Conservation (phyloP, 2,329 filamentous ascomycete species). For the Aureobasidium vineae region DNA sequence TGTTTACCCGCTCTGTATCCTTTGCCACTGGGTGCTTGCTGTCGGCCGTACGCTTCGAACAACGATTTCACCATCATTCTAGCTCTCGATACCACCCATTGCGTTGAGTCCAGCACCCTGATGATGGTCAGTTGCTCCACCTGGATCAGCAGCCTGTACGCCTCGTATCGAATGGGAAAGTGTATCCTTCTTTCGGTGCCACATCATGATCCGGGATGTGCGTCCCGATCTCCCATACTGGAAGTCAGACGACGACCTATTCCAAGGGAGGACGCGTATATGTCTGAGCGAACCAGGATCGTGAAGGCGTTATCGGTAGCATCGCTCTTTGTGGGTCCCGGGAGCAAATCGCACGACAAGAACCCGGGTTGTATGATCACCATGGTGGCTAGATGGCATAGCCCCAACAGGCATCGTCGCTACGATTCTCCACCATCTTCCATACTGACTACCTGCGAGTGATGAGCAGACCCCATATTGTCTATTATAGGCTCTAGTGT, state of each 20-base stretch:
- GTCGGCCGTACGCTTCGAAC: background rate
- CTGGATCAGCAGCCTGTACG: background rate
- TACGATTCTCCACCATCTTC: background rate
- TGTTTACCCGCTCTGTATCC: background rate
- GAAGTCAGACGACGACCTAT: background rate
- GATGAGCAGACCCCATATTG: background rate
- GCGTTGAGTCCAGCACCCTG: background rate
- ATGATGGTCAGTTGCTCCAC: background rate
- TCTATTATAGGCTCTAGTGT: background rate
- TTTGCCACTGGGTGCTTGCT: background rate
- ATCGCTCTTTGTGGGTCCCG: background rate
- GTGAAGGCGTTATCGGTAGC: background rate
- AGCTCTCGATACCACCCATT: background rate
- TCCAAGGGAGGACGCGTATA: background rate
- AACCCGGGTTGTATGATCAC: background rate
- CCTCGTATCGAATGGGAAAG: background rate
- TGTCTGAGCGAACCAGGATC: background rate
- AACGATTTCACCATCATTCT: background rate
- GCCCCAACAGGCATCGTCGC: background rate
- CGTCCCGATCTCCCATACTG: background rate
- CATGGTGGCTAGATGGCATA: background rate
- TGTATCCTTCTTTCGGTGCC: background rate
- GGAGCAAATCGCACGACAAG: background rate
- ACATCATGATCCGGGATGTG: background rate
- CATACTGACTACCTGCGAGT: background rate